Percentiles rank a stretch among this genome's conserved stretches.
Conservation (phyloP, 306 rosid genomes). For the Vigna hirtella region DNA sequence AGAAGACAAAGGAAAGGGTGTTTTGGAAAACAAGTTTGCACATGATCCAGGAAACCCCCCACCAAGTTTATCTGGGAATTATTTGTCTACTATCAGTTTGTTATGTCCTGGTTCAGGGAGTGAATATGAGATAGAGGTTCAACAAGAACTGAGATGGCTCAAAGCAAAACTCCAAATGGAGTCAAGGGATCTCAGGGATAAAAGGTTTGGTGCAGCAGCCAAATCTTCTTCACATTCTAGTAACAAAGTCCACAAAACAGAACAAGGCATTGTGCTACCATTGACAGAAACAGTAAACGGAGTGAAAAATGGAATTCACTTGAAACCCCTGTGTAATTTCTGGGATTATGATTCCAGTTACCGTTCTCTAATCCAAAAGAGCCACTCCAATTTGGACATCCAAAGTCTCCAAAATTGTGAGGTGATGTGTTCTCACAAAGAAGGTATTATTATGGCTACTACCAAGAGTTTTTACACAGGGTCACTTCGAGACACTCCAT, state of each 20-base stretch:
- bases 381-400: constrained; percentile 55
- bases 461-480: constrained; percentile 52
- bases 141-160: constrained; percentile 76
- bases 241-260: constrained; percentile 43
- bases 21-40: constrained; percentile 45
- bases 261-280: constrained; percentile 40
- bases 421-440: constrained; percentile 50
- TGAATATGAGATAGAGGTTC: constrained; percentile 53
- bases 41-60: constrained; percentile 42
- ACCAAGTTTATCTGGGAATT: constrained; percentile 52
- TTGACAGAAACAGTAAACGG: constrained; percentile 40
- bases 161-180: constrained; percentile 79
- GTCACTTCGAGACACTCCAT: constrained; percentile 64
- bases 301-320: constrained; percentile 38
- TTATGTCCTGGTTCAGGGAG: constrained; percentile 47
- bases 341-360: constrained; percentile 39
- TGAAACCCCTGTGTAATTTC: constrained; percentile 45
- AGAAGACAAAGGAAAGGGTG: constrained; percentile 43
- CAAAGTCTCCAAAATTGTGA: constrained; percentile 47
- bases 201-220: constrained; percentile 51
- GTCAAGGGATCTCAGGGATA: constrained; percentile 60
- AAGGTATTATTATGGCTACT: constrained; percentile 36
- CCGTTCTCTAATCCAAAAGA: constrained; percentile 44
- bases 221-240: constrained; percentile 48
- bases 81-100: constrained; percentile 46